These are phyloP conservation scores for Xanthoparmelia taractica DNA, from an alignment of 495 filamentous ascomycete genomes.

Conservation along the genomic window DNA sequence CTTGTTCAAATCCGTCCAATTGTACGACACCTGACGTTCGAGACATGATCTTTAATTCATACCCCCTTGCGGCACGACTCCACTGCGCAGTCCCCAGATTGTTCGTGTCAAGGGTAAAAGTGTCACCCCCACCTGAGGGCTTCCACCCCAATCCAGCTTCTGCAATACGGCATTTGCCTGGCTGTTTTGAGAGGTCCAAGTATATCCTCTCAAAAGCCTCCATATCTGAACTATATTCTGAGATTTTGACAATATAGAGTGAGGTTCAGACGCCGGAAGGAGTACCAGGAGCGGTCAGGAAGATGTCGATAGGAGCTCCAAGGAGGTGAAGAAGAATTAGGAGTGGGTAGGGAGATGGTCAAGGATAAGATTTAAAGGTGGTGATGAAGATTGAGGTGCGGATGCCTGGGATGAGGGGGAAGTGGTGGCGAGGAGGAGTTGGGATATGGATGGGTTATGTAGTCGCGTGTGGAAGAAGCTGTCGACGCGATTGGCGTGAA, in stretches of 20 bases:
- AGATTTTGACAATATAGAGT: not conserved
- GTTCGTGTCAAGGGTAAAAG: constrained; percentile 78
- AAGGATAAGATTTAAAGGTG: not conserved
- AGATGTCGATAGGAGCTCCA: not conserved
- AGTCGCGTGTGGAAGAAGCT: not conserved
- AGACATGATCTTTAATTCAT: constrained; percentile 83
- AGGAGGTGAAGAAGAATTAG: not conserved
- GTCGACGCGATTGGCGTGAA: not conserved
- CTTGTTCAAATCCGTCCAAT: constrained; percentile 88
- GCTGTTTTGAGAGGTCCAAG: constrained; percentile 82
- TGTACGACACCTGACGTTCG: constrained; percentile 80
- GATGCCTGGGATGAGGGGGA: not conserved
- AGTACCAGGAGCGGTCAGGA: not conserved
- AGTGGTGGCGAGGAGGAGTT: not conserved
- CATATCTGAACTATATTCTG: constrained; percentile 32
- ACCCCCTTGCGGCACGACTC: constrained; percentile 88
- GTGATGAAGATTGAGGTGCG: not conserved
- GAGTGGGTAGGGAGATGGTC: not conserved
- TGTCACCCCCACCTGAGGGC: constrained; percentile 75
- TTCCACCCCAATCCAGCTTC: constrained; percentile 94
- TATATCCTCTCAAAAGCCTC: constrained; percentile 96
- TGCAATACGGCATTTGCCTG: constrained; percentile 86
- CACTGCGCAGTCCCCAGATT: constrained; percentile 84
- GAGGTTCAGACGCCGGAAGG: not conserved
- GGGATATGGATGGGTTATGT: not conserved